These are phyloP conservation scores for Stropharia rugosoannulata DNA, from an alignment of 768 basidiomycete species.

Conservation along the genomic window DNA sequence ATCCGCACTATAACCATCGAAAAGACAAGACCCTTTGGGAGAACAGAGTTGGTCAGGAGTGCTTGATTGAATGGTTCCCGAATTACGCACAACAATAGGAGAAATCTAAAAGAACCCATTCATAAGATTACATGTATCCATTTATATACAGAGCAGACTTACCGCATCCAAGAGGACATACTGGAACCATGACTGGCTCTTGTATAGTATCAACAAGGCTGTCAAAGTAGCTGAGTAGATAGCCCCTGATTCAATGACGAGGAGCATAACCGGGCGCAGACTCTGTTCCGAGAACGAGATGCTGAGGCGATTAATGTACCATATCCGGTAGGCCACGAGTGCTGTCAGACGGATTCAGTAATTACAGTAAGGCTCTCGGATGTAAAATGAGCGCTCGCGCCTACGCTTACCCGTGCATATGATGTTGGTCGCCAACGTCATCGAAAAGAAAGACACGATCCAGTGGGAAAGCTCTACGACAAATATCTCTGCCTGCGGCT, in stretches of 20 bases:
- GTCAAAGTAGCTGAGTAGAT: constrained; percentile 4
- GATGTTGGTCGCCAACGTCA: background rate
- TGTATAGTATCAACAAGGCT: background rate
- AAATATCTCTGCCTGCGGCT: background rate
- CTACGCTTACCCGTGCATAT: background rate
- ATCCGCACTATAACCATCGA: constrained; percentile 3
- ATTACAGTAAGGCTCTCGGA: background rate
- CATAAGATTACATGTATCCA: background rate
- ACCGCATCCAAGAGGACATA: constrained; percentile 1
- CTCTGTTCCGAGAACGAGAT: background rate
- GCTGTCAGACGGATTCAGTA: background rate
- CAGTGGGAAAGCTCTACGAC: constrained; percentile 1
- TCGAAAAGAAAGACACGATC: background rate
- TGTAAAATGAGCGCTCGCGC: background rate
- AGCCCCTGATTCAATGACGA: constrained; percentile 1
- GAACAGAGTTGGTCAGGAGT: background rate
- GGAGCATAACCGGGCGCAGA: background rate
- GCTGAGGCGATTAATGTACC: background rate
- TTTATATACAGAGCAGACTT: background rate
- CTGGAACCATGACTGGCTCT: background rate
- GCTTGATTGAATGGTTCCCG: background rate
- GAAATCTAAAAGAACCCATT: background rate
- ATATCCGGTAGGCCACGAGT: constrained; percentile 2
- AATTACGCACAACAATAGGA: background rate
- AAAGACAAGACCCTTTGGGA: background rate